Base-by-base conservation (phyloP, 331 rosid genomes). In the Rhamnella rubrinervis region DNA sequence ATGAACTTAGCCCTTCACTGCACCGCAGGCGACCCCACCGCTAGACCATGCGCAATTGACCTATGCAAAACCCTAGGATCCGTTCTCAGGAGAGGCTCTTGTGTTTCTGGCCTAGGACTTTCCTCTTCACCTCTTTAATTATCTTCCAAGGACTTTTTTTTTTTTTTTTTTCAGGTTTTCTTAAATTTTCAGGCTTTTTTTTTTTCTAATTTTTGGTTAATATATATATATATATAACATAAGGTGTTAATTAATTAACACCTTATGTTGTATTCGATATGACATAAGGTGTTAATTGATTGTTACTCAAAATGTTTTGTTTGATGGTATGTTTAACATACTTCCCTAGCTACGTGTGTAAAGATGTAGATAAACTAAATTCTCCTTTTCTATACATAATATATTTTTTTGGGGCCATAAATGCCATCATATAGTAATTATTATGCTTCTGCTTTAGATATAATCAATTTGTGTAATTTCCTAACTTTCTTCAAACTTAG, bases 1-100 rank as follows among this genome's bases (percentile, higher is more conserved):
- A 87, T 95, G 99, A 89, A 86, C 77, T 74, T 95, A 0, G 96
- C 97, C 0, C 87, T 91, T 17, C 88, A 79, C 56, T 91, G 96
- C 84, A 87, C 93, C 60, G 89, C 96, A 13, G 40, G 63, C 5
- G 97, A 95, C 66, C 97, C 97, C 67, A 72, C 77, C 16, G 86
- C 93, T 6, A 82, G 99, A 75, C 99, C 97, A 72, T 77, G 81
- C 81, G 89, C 99, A 31, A 59, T 63, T 64, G 80, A 84, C 23
- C 72, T 86, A 1, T 75, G 76, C 70, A 82, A 76, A 85, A 70
- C 86, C 73, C 85, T 95, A 65, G 75, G 80, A 18, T 65, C 80
- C 39, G 26, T 77, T 35, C 46, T 20, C 73, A 80, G 47, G 47
- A 65, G 68, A 37, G 66, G 35, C 75, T 77, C 80, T 65, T 89